A percentile compares a stretch with the other conserved stretches of the same genome.
These are phyloP conservation scores for Dunaliella sp. DNA, from an alignment of 139 green algal species.

Conservation along the genomic window DNA sequence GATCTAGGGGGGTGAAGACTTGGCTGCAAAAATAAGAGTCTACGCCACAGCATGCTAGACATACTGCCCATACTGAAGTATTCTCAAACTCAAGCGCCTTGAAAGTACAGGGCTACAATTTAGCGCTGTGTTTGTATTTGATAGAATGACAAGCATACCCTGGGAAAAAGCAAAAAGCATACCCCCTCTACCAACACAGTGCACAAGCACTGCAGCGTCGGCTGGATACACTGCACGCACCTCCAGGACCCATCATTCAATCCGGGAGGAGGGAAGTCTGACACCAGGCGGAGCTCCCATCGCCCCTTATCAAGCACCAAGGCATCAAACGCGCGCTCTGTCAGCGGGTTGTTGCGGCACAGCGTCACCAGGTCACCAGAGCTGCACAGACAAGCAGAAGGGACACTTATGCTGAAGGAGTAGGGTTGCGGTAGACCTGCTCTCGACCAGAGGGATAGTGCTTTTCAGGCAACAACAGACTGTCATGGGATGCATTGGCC, in stretches of 20 bases:
- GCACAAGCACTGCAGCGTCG: no score
- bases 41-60: no score
- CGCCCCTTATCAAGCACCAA: slow-evolving; percentile 26
- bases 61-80: no score
- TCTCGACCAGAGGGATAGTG: neutral
- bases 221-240: no score
- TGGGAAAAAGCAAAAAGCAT: no score
- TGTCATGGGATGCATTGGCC: neutral
- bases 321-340: slow-evolving; percentile 15
- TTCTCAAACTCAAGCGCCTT: no score
- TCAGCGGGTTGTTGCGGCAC: slow-evolving; percentile 21
- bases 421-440: neutral
- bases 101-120: no score
- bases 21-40: no score
- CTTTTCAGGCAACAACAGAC: neutral
- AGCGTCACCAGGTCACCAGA: slow-evolving; percentile 34
- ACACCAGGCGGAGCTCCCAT: slow-evolving; percentile 29
- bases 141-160: no score
- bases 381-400: neutral
- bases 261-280: slow-evolving; percentile 2
- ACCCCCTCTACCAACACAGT: no score
- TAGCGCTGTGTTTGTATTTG: no score
- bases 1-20: no score
- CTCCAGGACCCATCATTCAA: slow-evolving; percentile 20
- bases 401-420: neutral